Conservation (phyloP, 148 eudicot genomes). For the Oxyria digyna region DNA sequence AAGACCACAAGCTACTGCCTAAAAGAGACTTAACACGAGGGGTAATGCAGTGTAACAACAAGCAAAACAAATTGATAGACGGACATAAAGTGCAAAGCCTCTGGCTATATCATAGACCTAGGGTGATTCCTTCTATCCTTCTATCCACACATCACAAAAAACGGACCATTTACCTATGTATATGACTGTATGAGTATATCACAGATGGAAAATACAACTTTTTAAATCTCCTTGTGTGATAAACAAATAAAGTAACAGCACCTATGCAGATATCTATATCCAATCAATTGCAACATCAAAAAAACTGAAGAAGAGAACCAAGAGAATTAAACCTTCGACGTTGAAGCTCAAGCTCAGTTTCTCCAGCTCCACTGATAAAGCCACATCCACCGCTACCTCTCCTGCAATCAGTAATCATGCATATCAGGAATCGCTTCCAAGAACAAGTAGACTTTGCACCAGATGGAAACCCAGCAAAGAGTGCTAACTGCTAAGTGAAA, state of each 20-base stretch:
- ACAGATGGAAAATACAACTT: not conserved
- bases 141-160: not conserved
- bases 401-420: constrained; percentile 34
- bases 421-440: constrained; percentile 9
- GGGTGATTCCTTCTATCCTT: not conserved
- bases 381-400: constrained; percentile 97
- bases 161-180: not conserved
- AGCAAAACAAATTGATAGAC: not conserved
- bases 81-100: not conserved
- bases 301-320: not conserved
- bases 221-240: not conserved
- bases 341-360: constrained; percentile 96
- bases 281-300: not conserved
- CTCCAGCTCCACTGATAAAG: constrained; percentile 97
- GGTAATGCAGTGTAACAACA: not conserved
- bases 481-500: not conserved
- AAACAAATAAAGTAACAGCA: not conserved
- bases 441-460: not conserved
- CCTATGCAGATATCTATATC: not conserved
- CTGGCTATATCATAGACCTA: not conserved
- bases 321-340: constrained; percentile 64
- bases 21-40: not conserved
- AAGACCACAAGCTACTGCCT: not conserved
- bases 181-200: not conserved
- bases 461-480: not conserved